Base-by-base conservation (phyloP, 768 basidiomycete species). In the Lepiota brunneoincarnata region DNA sequence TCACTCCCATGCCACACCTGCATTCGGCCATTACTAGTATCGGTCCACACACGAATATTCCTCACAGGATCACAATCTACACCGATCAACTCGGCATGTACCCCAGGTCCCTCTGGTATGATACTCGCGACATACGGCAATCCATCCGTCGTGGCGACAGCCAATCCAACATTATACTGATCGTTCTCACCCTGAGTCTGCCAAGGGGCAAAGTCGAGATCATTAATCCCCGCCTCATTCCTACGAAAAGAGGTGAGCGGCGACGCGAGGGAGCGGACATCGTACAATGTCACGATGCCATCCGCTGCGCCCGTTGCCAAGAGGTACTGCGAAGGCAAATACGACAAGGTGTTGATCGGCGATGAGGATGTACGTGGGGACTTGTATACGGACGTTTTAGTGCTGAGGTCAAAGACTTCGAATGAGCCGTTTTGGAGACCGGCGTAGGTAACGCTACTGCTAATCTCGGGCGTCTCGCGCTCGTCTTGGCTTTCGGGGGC, bases 21-120 rank as follows among this genome's bases (percentile, higher is more conserved):
- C 43, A 31, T 42, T 20, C n/a, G 45, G n/a, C 68, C 63, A 63
- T 0, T 66, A 58, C 26, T 65, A 63, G n/a, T 54, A 56, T 18
- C 50, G 7, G 31, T 39, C 20, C 62, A 51, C 11, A 70, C 71
- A 34, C 69, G 63, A 6, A 84, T 67, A 40, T 68, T 64, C 36
- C 81, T 68, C 24, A 84, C 78, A 6, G 80, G 73, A 63, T 87
- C 85, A 60, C 84, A 85, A 51, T 87, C 82, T 24, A 72, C 72
- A 1, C 84, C 86, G 0, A 80, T 73, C 3, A 86, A 67, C 59
- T 89, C 87, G 11, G 71, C 71, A 11, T 46, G 58, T 4, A 78
- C 73, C 3, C 67, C 64, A 2, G 78, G 75, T 5, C 76, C 79
- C 26, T 73, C 72, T 0, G 75, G 67, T 0, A 67, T 60, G 2